Evolutionary conservation across 495 filamentous ascomycete species (phyloP).

Genomic region (Podospora appendiculata): DNA sequence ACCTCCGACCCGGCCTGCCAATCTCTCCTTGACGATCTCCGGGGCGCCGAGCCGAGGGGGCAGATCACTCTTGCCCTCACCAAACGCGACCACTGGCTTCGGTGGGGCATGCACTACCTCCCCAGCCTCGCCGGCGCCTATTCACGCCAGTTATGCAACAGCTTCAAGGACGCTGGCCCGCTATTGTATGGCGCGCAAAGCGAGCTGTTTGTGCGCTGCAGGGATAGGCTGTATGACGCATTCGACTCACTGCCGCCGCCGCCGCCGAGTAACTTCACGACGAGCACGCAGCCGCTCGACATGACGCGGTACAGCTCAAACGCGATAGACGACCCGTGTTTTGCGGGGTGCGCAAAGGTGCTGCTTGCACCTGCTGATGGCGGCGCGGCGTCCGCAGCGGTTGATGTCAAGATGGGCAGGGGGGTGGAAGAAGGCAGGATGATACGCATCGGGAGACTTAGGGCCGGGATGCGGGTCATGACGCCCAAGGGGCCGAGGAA

Average conservation of each 20-base stretch:
- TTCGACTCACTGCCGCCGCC: conserved; percentile 35
- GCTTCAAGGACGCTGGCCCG: conserved; percentile 40
- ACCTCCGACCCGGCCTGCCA: conserved; percentile 13
- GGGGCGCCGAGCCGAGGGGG: conserved; percentile 19
- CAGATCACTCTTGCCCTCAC: conserved; percentile 30
- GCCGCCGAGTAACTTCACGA: conserved; percentile 9
- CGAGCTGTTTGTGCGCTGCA: conserved; percentile 27
- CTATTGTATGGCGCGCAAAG: conserved; percentile 29
- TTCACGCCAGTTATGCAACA: conserved; percentile 36
- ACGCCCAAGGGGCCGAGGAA: conserved; percentile 27
- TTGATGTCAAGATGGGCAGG: conserved; percentile 3
- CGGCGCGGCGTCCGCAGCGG: neutral
- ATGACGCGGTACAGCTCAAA: conserved; percentile 25
- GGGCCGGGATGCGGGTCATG: conserved; percentile 22
- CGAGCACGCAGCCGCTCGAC: conserved; percentile 4
- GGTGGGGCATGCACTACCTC: conserved; percentile 40
- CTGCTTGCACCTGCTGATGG: conserved; percentile 14
- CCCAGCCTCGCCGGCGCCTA: conserved; percentile 34
- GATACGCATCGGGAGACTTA: conserved; percentile 17
- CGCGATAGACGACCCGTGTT: conserved; percentile 20
- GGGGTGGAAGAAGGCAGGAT: conserved; percentile 2
- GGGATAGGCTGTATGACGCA: conserved; percentile 27
- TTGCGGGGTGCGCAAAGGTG: conserved; percentile 26
- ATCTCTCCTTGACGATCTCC: conserved; percentile 30
- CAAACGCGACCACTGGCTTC: conserved; percentile 15